Base-by-base conservation (phyloP, 2,329 filamentous ascomycete genomes). In the Cadophora malorum region DNA sequence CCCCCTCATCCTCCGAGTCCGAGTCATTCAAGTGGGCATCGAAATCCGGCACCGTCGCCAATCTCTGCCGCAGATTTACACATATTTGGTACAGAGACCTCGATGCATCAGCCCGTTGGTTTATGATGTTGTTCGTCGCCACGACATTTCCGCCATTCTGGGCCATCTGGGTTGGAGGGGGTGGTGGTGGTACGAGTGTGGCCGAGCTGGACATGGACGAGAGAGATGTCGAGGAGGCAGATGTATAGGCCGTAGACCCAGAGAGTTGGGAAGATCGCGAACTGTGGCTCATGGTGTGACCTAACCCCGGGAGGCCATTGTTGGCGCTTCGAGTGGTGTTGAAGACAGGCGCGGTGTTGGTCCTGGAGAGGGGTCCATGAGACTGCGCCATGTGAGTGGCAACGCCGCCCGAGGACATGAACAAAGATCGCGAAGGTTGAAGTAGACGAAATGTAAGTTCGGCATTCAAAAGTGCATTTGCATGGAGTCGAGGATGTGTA, bases 71-170 rank as follows among this genome's bases (percentile, higher is more conserved):
- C 69, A 98, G 84, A 64, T 90, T 89, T 73, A 97, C 86, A 79
- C 96, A 98, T 79, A 97, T 97, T 80, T 98, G 95, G 80, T 97
- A 99, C 28, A 99, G 88, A 12, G 94, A 97, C 68, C 91, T 87
- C 66, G 92, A 93, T 72, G 96, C 94, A 79, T 97, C 94, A 78
- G 94, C 96, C 79, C 93, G 92, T 80, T 95, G 92, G 81, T 99
- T 99, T 84, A 99, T 97, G 79, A 99, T 97, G 80, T 97, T 97
- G 79, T 92, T 87, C 68, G 91, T 93, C 69, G 94, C 91, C 75
- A 93, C 83, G 70, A 94, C 87, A 69, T 87, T 87, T 56, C 88
- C 88, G 68, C 84, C 87, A 58, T 84, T 81, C 66, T 68, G 67
- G 61, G 71, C 55, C 67, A 70, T 71, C 63, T 64, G 67, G 63